Evolutionary conservation across 1,284 basidiomycete species (phyloP).

Genomic region (Pseudozyma tsukubaensis): DNA sequence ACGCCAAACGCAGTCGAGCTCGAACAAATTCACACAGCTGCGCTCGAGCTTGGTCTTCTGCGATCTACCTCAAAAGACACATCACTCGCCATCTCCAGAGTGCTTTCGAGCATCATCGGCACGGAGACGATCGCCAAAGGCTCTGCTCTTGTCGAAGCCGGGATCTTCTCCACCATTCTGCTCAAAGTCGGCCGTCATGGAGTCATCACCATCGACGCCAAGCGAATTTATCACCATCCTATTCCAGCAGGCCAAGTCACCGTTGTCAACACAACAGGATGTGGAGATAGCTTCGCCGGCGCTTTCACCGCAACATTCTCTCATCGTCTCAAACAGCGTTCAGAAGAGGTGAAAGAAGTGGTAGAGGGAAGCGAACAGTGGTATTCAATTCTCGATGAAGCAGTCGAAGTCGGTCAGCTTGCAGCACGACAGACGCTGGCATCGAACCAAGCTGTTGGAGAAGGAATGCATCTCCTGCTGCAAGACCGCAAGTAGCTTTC

Average conservation of each 20-base stretch:
- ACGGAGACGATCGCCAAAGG: slow-evolving; percentile 8
- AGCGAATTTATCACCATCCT: slow-evolving; percentile 29
- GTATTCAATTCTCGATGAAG: slow-evolving; percentile 12
- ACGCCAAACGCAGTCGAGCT: slow-evolving; percentile 54
- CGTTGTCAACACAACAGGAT: slow-evolving; percentile 61
- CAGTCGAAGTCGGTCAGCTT: slow-evolving; percentile 36
- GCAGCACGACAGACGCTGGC: slow-evolving; percentile 37
- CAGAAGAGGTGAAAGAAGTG: neutral
- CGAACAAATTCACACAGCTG: slow-evolving; percentile 19
- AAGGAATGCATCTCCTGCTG: slow-evolving; percentile 28
- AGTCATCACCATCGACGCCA: slow-evolving; percentile 26
- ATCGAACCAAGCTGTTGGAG: slow-evolving; percentile 33
- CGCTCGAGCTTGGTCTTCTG: slow-evolving; percentile 14
- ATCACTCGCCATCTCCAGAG: neutral
- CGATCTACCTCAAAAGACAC: neutral
- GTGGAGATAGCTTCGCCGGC: slow-evolving; percentile 66
- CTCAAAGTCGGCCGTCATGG: slow-evolving; percentile 51
- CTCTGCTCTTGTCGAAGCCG: slow-evolving; percentile 3
- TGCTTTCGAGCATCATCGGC: slow-evolving; percentile 2
- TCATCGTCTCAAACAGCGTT: slow-evolving; percentile 4
- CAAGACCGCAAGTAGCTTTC: neutral
- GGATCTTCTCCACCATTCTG: slow-evolving; percentile 34
- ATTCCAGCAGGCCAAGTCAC: slow-evolving; percentile 23
- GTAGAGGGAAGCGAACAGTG: neutral
- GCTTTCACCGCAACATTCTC: slow-evolving; percentile 51